Evolutionary conservation across 768 basidiomycete genomes (phyloP).

Genomic region (Clitopilus passeckerianus): DNA sequence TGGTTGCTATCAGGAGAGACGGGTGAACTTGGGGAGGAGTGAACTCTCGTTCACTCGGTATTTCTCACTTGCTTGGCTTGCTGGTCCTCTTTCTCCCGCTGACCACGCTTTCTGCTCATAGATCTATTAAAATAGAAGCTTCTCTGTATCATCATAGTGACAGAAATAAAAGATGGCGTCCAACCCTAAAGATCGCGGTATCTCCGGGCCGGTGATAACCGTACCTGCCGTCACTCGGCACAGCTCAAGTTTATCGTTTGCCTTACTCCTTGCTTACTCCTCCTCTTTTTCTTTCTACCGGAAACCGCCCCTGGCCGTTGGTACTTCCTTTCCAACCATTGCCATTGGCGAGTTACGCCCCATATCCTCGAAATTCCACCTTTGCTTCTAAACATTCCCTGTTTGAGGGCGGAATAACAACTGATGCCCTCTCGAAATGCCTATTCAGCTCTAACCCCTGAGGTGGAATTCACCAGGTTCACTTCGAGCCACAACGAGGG

Average conservation of each 20-base stretch:
- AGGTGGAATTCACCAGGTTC: constrained; percentile 1
- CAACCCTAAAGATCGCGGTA: background rate
- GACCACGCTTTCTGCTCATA: background rate
- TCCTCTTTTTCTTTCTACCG: background rate
- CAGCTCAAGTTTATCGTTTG: background rate
- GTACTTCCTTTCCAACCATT: background rate
- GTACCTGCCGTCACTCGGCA: background rate
- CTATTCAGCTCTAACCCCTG: constrained; percentile 14
- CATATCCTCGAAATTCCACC: background rate
- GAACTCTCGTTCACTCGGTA: background rate
- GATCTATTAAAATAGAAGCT: background rate
- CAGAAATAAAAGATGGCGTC: too few species aligned
- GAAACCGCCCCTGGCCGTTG: background rate
- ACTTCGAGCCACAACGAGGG: background rate
- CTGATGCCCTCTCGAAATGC: constrained; percentile 10
- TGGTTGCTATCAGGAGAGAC: background rate
- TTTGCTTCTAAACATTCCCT: background rate
- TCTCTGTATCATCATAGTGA: too few species aligned
- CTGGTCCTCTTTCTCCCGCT: background rate
- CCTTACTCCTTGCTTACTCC: background rate
- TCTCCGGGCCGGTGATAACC: background rate
- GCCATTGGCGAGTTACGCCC: background rate
- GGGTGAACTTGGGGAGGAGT: too few species aligned
- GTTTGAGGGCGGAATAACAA: background rate
- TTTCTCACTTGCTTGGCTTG: background rate